Evolutionary conservation across 2,329 filamentous ascomycete species (phyloP).

Genomic region (Cladosporium sp.): DNA sequence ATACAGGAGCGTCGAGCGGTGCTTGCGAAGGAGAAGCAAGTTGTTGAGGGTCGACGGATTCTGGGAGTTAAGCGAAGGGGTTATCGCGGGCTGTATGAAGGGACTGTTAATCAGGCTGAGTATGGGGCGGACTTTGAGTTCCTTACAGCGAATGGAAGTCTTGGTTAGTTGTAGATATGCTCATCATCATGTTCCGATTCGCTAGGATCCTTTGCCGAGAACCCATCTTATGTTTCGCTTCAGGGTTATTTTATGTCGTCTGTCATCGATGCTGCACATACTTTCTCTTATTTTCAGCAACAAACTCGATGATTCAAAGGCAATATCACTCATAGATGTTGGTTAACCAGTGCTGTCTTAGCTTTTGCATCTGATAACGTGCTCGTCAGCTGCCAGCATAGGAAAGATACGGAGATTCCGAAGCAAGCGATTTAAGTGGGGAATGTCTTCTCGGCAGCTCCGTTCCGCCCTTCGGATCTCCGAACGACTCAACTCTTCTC

Average conservation of each 20-base stretch:
- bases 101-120: conserved; percentile 62
- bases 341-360: not conserved
- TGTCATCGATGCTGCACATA: not conserved
- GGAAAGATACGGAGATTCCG: not conserved
- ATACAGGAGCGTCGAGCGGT: conserved; percentile 32
- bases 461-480: not conserved
- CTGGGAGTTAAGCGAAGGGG: conserved; percentile 46
- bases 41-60: conserved; percentile 31
- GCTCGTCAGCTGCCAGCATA: not conserved
- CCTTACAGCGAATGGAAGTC: conserved; percentile 40
- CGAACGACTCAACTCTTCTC: not conserved
- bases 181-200: not conserved
- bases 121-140: conserved; percentile 64
- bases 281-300: not conserved
- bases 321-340: not conserved
- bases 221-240: not conserved
- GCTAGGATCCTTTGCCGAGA: not conserved
- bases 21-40: conserved; percentile 26
- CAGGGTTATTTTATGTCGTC: not conserved
- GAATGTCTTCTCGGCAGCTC: not conserved
- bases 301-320: too few species aligned
- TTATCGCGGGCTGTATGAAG: conserved; percentile 61
- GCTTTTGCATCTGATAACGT: not conserved
- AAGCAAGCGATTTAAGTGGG: not conserved
- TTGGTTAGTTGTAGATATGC: not conserved